Evolutionary conservation across 2,329 filamentous ascomycete genomes (phyloP).

Genomic region (Diaporthe sp.): DNA sequence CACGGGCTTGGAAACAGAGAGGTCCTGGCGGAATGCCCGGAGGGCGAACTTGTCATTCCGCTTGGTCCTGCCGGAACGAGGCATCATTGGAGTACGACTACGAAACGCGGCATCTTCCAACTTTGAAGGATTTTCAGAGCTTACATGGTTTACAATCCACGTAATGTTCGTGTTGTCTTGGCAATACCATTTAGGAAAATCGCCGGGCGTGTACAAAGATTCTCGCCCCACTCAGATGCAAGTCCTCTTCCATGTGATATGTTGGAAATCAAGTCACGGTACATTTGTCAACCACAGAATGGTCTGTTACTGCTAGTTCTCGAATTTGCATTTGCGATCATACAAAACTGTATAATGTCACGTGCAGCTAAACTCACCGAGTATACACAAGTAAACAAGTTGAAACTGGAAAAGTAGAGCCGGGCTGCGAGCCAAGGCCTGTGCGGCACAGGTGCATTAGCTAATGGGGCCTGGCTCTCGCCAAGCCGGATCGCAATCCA

Average conservation of each 20-base stretch:
- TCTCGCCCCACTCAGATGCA: neutral
- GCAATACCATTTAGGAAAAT: neutral
- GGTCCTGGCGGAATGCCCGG: neutral
- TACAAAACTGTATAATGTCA: too few relatives aligned
- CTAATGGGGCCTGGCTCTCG: neutral
- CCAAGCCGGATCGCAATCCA: neutral
- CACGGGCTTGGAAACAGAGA: neutral
- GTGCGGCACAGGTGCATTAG: neutral
- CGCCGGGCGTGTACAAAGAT: neutral
- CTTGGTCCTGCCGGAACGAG: neutral
- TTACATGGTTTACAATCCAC: neutral
- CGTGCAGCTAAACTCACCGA: too few relatives aligned
- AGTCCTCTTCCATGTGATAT: neutral
- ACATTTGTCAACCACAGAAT: too few relatives aligned
- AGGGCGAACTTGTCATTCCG: neutral
- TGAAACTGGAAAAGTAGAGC: too few relatives aligned
- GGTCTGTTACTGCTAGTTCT: too few relatives aligned
- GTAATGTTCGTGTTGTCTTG: neutral
- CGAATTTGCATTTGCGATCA: too few relatives aligned
- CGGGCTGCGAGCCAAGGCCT: neutral
- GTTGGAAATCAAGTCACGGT: too few relatives aligned
- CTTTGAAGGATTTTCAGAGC: neutral
- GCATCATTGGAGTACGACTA: neutral
- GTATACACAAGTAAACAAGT: accelerated
- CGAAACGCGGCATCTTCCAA: neutral